Evolutionary conservation across 495 filamentous ascomycete genomes (phyloP).

Genomic region (Thozetella sp.): DNA sequence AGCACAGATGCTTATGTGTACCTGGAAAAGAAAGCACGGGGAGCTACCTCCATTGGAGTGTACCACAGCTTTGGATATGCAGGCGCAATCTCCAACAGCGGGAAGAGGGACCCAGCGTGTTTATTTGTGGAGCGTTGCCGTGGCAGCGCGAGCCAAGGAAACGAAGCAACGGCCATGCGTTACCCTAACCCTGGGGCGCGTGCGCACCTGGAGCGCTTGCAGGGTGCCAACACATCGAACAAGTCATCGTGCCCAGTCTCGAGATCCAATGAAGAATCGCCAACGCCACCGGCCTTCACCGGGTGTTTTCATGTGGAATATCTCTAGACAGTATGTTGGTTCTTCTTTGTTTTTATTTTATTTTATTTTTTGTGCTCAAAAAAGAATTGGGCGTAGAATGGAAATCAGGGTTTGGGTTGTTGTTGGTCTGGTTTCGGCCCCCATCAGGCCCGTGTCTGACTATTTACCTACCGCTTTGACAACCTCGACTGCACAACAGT

Average conservation of each 20-base stretch:
- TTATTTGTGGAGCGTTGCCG: conserved; percentile 29
- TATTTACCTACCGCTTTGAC: too few species aligned
- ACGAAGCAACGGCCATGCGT: neutral
- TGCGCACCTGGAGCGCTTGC: neutral
- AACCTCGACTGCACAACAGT: too few species aligned
- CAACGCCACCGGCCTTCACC: too few species aligned
- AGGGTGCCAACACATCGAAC: neutral
- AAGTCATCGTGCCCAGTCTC: neutral
- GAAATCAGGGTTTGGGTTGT: too few species aligned
- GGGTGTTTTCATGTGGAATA: too few species aligned
- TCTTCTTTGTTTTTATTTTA: too few species aligned
- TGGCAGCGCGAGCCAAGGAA: conserved; percentile 7
- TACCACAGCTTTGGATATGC: conserved; percentile 4
- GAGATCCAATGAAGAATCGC: too few species aligned
- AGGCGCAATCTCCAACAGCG: conserved; percentile 12
- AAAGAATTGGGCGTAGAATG: too few species aligned
- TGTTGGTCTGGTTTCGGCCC: too few species aligned
- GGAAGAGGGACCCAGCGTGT: conserved; percentile 9
- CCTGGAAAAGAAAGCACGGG: conserved; percentile 1
- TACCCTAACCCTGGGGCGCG: neutral
- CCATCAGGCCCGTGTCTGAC: too few species aligned
- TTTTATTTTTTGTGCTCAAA: too few species aligned
- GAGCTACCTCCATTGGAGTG: conserved; percentile 9
- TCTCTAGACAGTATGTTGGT: too few species aligned
- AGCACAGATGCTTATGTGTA: conserved; percentile 1